Conservation (phyloP, 2,329 filamentous ascomycete genomes). For the Ophiostoma ulmi region DNA sequence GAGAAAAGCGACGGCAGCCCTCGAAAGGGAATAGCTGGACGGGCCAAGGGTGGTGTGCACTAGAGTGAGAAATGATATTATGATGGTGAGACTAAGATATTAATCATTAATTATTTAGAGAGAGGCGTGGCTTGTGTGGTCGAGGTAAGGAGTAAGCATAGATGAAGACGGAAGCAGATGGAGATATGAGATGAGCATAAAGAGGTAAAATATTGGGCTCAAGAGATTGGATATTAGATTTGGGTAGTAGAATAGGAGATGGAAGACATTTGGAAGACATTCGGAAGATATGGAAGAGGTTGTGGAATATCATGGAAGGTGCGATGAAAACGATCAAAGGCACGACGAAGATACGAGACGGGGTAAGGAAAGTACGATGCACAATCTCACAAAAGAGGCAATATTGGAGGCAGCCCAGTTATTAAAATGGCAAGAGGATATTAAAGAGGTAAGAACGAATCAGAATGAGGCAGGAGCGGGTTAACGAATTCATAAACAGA, state of each 20-base stretch:
- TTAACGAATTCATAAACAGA: neutral
- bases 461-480: neutral
- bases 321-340: neutral
- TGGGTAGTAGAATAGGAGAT: neutral
- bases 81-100: neutral
- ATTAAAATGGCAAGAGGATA: neutral
- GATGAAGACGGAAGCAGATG: neutral
- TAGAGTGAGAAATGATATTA: constrained; percentile 16
- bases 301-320: neutral
- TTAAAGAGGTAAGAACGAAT: neutral
- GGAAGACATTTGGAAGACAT: neutral
- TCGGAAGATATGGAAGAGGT: neutral
- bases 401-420: neutral
- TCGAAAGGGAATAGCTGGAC: constrained; percentile 39
- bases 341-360: neutral
- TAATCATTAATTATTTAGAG: neutral
- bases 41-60: constrained; percentile 26
- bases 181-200: neutral
- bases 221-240: neutral
- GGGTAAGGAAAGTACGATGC: neutral
- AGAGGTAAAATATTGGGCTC: neutral
- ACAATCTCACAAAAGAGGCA: neutral
- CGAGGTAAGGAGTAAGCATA: neutral
- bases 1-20: constrained; percentile 36
- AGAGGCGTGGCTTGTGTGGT: neutral